These are phyloP conservation scores for Aspergillus oerlinghausenensis DNA, from an alignment of 2,329 filamentous ascomycete species.

Conservation along the genomic window DNA sequence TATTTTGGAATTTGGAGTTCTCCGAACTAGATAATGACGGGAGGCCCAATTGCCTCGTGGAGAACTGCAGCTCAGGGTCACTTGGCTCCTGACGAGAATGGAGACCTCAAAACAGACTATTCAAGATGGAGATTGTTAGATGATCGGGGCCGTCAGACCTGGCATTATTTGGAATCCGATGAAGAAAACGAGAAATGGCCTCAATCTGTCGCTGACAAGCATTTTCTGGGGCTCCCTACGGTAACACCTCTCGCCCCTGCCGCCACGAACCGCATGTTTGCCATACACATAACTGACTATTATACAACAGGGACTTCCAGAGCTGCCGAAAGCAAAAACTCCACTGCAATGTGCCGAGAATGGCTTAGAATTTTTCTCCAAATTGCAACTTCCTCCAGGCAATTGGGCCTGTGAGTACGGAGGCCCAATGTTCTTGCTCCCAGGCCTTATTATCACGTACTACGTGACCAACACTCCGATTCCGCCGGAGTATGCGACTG, in stretches of 20 bases:
- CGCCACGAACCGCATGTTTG: not conserved
- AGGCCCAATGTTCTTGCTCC: constrained; percentile 91
- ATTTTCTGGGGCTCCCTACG: constrained; percentile 72
- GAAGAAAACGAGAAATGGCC: constrained; percentile 73
- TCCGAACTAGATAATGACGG: constrained; percentile 15
- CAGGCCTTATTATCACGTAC: constrained; percentile 78
- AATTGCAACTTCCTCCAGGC: constrained; percentile 80
- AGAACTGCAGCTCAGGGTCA: constrained; percentile 32
- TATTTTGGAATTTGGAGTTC: constrained; percentile 2
- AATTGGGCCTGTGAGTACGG: constrained; percentile 98
- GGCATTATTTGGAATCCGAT: constrained; percentile 80
- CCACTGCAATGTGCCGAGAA: constrained; percentile 77
- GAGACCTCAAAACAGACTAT: constrained; percentile 64
- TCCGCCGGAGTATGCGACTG: constrained; percentile 70
- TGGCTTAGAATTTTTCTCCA: constrained; percentile 80
- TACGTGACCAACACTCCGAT: constrained; percentile 87
- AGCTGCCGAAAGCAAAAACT: constrained; percentile 64
- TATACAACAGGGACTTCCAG: constrained; percentile 61
- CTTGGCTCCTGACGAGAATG: constrained; percentile 28
- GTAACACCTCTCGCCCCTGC: constrained; percentile 45
- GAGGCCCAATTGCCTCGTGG: constrained; percentile 31
- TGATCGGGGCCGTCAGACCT: constrained; percentile 81
- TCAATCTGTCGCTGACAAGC: constrained; percentile 84
- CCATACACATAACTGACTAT: not conserved
- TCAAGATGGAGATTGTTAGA: constrained; percentile 79